phyloP scores from a whole-genome alignment of 306 rosid species.

The Carpinus fangiana region DNA sequence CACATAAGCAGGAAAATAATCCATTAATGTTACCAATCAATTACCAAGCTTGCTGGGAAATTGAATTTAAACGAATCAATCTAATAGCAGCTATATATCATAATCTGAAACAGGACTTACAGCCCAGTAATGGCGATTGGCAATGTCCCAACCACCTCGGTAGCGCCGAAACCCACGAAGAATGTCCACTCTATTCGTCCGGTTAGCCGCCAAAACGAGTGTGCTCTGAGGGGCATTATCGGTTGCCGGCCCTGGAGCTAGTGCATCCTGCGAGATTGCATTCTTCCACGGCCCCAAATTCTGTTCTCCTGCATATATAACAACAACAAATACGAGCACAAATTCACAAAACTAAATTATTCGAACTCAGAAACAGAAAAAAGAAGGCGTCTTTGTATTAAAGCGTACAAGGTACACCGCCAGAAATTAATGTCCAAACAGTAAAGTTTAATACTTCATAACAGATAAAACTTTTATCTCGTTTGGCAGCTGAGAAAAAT shows the following conservation, averaged over 20 bases:
- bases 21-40: not conserved
- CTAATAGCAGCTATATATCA: not conserved
- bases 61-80: constrained; percentile 7
- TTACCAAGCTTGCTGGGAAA: not conserved
- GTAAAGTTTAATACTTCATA: not conserved
- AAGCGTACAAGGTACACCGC: constrained; percentile 5
- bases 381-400: not conserved
- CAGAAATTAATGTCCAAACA: constrained; percentile 4
- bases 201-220: constrained; percentile 79
- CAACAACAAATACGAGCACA: not conserved
- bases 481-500: constrained; percentile 18
- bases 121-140: constrained; percentile 87
- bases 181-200: constrained; percentile 86
- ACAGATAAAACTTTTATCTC: constrained; percentile 1
- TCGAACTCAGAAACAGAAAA: not conserved
- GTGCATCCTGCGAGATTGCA: constrained; percentile 49
- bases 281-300: constrained; percentile 81
- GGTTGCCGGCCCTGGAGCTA: constrained; percentile 61
- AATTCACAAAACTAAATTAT: constrained; percentile 10
- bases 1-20: not conserved
- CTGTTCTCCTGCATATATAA: constrained; percentile 47
- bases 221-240: constrained; percentile 38
- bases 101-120: constrained; percentile 51
- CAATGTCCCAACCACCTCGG: constrained; percentile 86
- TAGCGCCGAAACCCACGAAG: constrained; percentile 60